Base-by-base conservation (phyloP, 768 basidiomycete species). In the Macrolepiota fuliginosa region DNA sequence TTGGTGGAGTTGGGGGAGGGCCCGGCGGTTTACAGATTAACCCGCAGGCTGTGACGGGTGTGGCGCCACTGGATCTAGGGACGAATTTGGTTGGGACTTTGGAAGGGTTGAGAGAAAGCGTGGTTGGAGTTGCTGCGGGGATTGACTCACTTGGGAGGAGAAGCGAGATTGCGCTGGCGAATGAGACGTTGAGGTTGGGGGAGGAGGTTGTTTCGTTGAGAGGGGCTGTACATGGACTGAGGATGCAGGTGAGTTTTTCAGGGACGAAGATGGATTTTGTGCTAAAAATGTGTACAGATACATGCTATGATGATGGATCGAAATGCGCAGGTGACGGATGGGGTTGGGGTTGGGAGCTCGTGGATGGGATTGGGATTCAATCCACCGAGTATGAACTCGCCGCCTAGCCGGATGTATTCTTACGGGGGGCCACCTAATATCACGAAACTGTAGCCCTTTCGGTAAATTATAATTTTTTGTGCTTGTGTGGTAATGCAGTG, bases 221-320 rank as follows among this genome's bases (percentile, higher is more conserved):
- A 54, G 88, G 82, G 24, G 84, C 80, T 54, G 77, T 92, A 46
- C 89, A 92, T 64, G 91, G 91, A 1, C 71, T 94, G 50, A 79
- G 91, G 58, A 89, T 93, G 80, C 91, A 92, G 83, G 87, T 91
- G 56, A 53, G 59, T n/a, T 12, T n/a, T 10, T 24, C 19, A 36
- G 27, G 40, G 37, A 45, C 25, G 22, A n/a, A 42, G 11, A 11
- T 3, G 29, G 7, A 12, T 32, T 35, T 40, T 37, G 53, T 7
- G 53, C n/a, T n/a, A 22, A 22, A 15, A 22, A 39, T 39, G 19
- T 12, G 13, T 24, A n/a, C 22, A 61, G 59, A 61, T 61, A 25
- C 89, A 91, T 67, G 79, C 82, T 51, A 82, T 91, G 63, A 87
- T 91, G 87, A 85, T 90, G 86, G 88, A 90, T 45, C 79, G 87